phyloP scores from a whole-genome alignment of 2,329 filamentous ascomycete species.

The Hypoxylon sp. region DNA sequence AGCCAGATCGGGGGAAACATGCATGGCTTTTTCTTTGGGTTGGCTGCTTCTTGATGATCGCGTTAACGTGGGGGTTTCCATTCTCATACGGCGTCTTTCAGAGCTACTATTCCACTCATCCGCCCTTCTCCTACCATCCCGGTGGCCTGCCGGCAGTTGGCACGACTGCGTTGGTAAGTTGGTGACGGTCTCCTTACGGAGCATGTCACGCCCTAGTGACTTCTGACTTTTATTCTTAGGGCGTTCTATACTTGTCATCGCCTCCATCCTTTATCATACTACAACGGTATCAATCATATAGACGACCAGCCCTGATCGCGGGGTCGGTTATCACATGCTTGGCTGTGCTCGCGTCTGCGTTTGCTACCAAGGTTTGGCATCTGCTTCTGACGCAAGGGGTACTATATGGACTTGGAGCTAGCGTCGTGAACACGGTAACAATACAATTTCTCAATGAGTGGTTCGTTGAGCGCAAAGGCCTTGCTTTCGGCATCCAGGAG shows the following conservation, averaged over 20 bases:
- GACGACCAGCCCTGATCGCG: conserved; percentile 22
- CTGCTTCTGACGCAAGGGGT: conserved; percentile 35
- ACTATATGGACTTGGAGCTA: conserved; percentile 32
- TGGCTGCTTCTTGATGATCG: conserved; percentile 41
- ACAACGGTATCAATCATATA: conserved; percentile 32
- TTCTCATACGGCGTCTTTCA: conserved; percentile 41
- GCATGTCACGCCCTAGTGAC: neutral
- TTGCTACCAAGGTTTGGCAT: conserved; percentile 35
- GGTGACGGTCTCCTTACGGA: neutral
- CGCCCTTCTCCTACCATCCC: conserved; percentile 33
- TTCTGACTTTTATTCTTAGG: conserved; percentile 17
- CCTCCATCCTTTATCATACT: conserved; percentile 29
- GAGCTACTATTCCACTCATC: conserved; percentile 35
- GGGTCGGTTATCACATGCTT: conserved; percentile 27
- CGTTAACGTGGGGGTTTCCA: conserved; percentile 36
- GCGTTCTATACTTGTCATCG: conserved; percentile 32
- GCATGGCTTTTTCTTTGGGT: conserved; percentile 41
- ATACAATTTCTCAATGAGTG: conserved; percentile 38
- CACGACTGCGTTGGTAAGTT: conserved; percentile 34
- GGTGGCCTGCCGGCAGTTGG: conserved; percentile 33
- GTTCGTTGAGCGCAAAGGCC: conserved; percentile 40
- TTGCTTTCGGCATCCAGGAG: conserved; percentile 41
- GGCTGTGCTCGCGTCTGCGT: conserved; percentile 33
- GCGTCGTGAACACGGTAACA: conserved; percentile 37
- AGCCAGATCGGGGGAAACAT: conserved; percentile 38